Evolutionary conservation across 2,329 filamentous ascomycete species (phyloP), one percentile per base, ranked within the genome.

Genomic region (Graphilbum fragrans): DNA sequence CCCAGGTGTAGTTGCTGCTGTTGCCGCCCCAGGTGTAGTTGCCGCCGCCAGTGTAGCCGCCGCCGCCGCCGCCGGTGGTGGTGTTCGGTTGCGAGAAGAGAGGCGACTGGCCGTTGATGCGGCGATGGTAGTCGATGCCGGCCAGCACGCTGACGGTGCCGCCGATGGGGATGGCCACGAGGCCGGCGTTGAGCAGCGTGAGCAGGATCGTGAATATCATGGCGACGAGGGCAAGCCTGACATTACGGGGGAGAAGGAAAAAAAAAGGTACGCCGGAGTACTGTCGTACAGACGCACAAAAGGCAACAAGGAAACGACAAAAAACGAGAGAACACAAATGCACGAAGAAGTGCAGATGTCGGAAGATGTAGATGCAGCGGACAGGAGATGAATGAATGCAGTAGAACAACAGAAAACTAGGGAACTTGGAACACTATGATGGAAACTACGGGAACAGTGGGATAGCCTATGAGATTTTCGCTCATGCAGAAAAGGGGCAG

Each of bases 121-220:
- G 50, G 41, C 66, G 62, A 41, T 63, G 56, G 22, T 58, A 57
- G 47, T 73, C 63, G 33, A 74, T 54, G 10, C 66, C 69, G 22
- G 71, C 54, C 19, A 74, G 55, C 31, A 70, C 57, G 35, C 67
- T 69, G 66, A 39, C 43, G 5, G 43, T 42, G 37, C 41, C 43
- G 18, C 45, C 45, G 20, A 47, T 46, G 29, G 47, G 44, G 12
- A 73, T 55, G 49, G 62, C 62, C 44, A 73, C 49, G 37, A 74
- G 62, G 53, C 60, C 60, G 43, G 64, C 59, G 55, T 70, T 73
- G 55, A 74, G 60, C 44, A 74, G 52, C 53, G 66, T 64, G 47
- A 61, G 56, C 39, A 60, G 42, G 27, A 52, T 49, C 35, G 56
- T 52, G 18, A 41, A 34, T 29, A 63, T 47, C 63, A 67, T 66